These are phyloP conservation scores for Ilex paraguariensis DNA, from an alignment of 305 asterid genomes.

Conservation along the genomic window DNA sequence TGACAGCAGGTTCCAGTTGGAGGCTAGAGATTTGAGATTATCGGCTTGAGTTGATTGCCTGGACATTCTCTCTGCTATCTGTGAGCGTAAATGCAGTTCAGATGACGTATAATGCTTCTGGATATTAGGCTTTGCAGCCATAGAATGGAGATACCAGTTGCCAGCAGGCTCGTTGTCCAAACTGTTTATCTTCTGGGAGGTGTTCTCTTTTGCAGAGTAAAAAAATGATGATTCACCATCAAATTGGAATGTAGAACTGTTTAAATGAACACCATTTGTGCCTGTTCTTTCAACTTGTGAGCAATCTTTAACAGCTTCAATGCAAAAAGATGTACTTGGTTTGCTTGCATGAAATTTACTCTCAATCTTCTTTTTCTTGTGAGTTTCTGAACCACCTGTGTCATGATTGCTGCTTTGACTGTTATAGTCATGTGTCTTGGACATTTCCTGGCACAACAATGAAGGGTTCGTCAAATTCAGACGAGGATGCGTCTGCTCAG, in stretches of 20 bases:
- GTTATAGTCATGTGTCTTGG: constrained; percentile 12
- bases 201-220: constrained; percentile 21
- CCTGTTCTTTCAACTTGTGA: constrained; percentile 21
- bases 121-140: constrained; percentile 20
- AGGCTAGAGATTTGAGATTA: constrained; percentile 15
- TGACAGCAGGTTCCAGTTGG: constrained; percentile 23
- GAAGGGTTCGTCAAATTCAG: constrained; percentile 30
- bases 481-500: constrained; percentile 25
- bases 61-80: constrained; percentile 21
- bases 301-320: constrained; percentile 25
- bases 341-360: constrained; percentile 22
- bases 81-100: constrained; percentile 19
- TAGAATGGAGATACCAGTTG: constrained; percentile 21
- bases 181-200: constrained; percentile 19
- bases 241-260: constrained; percentile 24
- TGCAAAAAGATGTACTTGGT: constrained; percentile 29
- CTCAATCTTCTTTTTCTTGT: constrained; percentile 28
- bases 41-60: constrained; percentile 15
- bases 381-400: constrained; percentile 19
- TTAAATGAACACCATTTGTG: constrained; percentile 11
- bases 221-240: constrained; percentile 23
- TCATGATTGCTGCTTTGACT: constrained; percentile 21
- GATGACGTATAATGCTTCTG: constrained; percentile 32
- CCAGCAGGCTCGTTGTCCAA: constrained; percentile 17
- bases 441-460: constrained; percentile 24